phyloP scores from a whole-genome alignment of 371 early-diverging fungal species.

The Mucor ambiguus region DNA sequence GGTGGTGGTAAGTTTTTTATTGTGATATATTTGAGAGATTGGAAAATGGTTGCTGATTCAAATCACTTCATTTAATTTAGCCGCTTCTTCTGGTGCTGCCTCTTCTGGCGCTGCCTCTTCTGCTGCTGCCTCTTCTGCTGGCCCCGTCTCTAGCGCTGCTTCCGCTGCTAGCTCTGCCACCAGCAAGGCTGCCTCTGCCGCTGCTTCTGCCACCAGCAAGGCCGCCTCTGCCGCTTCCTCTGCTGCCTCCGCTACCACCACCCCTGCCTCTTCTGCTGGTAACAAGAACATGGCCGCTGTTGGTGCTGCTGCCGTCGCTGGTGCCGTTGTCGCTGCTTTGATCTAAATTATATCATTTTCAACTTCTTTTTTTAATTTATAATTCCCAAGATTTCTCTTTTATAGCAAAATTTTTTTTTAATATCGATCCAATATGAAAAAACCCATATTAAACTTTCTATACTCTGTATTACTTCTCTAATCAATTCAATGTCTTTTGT shows the following conservation, averaged over 20 bases:
- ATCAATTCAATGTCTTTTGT: neutral
- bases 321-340: conserved; percentile 35
- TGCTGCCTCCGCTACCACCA: conserved; percentile 11
- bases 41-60: neutral
- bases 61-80: conserved; percentile 1
- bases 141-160: conserved; percentile 4
- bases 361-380: conserved; percentile 3
- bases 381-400: neutral
- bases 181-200: conserved; percentile 10
- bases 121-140: conserved; percentile 8
- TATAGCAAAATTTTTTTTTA: neutral
- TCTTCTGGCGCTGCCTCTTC: conserved; percentile 5
- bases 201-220: conserved; percentile 8
- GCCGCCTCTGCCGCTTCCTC: conserved; percentile 6
- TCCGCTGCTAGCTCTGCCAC: conserved; percentile 4
- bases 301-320: conserved; percentile 31
- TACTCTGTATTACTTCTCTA: conserved; percentile 9
- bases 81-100: conserved; percentile 6
- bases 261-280: conserved; percentile 20
- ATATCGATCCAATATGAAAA: conserved; percentile 4
- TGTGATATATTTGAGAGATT: too few relatives aligned
- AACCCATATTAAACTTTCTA: conserved; percentile 4
- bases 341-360: conserved; percentile 18
- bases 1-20: conserved; percentile 24
- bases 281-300: conserved; percentile 33